Percentiles rank a stretch among this genome's conserved stretches.
Conservation (phyloP, 352 stramenopile species). For the Phytophthora kernoviae region DNA sequence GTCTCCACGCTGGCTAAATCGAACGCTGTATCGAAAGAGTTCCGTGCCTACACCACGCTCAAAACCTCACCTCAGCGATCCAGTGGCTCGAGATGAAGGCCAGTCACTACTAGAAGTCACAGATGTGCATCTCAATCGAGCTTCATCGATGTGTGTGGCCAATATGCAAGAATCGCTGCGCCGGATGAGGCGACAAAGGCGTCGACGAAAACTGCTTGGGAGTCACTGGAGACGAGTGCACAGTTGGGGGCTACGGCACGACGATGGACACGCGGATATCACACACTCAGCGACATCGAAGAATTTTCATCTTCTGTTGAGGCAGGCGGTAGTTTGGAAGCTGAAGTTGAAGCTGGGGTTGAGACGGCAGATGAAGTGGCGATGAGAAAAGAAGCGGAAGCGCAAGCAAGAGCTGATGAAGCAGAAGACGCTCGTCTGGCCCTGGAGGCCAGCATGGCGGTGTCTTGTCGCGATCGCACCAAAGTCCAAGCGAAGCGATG, state of each 20-base stretch:
- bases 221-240: slow-evolving; percentile 59
- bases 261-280: slow-evolving; percentile 74
- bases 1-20: slow-evolving; percentile 38
- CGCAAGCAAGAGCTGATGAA: slow-evolving; percentile 8
- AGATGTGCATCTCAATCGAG: slow-evolving; percentile 52
- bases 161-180: slow-evolving; percentile 45
- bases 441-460: slow-evolving; percentile 19
- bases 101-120: slow-evolving; percentile 66
- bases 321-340: slow-evolving; percentile 10
- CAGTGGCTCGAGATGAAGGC: slow-evolving; percentile 32
- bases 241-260: slow-evolving; percentile 60
- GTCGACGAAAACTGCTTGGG: slow-evolving; percentile 54
- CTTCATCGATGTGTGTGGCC: slow-evolving; percentile 61
- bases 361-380: slow-evolving; percentile 27
- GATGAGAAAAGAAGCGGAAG: slow-evolving; percentile 17
- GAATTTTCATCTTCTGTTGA: slow-evolving; percentile 43
- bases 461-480: slow-evolving; percentile 14
- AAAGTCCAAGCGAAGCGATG: slow-evolving; percentile 30
- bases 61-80: slow-evolving; percentile 27
- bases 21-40: slow-evolving; percentile 52
- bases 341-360: slow-evolving; percentile 17
- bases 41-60: slow-evolving; percentile 67
- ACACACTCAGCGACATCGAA: slow-evolving; percentile 61
- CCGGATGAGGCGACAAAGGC: slow-evolving; percentile 40
- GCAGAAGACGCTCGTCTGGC: slow-evolving; percentile 26